Evolutionary conservation across 1,284 basidiomycete species (phyloP).

Genomic region (Tilletiaria anomala): DNA sequence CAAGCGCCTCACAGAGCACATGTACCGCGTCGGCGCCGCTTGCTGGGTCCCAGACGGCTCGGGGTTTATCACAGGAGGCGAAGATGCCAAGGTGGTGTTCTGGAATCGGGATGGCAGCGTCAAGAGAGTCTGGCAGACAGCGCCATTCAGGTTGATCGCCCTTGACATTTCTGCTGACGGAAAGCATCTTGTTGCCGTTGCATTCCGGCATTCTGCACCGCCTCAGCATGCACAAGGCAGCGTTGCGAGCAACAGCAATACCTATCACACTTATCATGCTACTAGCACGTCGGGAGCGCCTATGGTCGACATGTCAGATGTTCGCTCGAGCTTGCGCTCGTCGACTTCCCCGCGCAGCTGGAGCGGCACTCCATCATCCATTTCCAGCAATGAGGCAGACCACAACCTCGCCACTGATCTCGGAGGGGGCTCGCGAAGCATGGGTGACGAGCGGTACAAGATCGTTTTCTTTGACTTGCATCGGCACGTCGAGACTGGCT

Average conservation of each 20-base stretch:
- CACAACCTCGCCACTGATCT: conserved; percentile 1
- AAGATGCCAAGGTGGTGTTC: conserved; percentile 72
- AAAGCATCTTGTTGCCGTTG: no score
- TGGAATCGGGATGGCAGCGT: no score
- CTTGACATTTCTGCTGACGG: no score
- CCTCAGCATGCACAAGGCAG: no score
- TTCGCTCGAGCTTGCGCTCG: no score
- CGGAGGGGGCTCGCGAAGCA: conserved; percentile 39
- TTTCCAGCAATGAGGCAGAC: conserved; percentile 4
- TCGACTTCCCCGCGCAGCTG: neutral
- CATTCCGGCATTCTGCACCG: no score
- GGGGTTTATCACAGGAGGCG: conserved; percentile 75
- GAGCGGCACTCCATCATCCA: neutral
- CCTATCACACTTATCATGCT: no score
- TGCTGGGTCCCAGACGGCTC: conserved; percentile 76
- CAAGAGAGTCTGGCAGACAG: no score
- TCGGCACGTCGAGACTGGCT: conserved; percentile 42
- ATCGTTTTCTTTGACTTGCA: conserved; percentile 62
- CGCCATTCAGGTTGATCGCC: no score
- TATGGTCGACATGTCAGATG: no score
- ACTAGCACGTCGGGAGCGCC: no score
- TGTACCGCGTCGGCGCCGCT: conserved; percentile 70
- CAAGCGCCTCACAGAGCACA: conserved; percentile 50
- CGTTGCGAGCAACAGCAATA: no score
- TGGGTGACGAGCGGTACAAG: conserved; percentile 43